phyloP scores from a whole-genome alignment of 257 asterid genomes.

The Solanum appendiculatum region DNA sequence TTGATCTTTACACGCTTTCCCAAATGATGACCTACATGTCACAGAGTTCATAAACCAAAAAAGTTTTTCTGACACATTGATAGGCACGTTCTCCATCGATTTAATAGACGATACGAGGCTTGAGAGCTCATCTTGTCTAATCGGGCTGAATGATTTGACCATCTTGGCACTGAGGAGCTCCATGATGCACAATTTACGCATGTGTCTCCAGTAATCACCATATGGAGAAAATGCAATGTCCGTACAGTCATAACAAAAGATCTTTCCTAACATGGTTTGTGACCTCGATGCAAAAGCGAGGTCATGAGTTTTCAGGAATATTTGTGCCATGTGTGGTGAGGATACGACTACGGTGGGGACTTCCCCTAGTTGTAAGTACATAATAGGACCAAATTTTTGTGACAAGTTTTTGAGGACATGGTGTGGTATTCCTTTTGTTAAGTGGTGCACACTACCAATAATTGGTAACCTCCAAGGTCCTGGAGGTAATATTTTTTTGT shows the following conservation, averaged over 20 bases:
- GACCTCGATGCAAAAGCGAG: conserved; percentile 12
- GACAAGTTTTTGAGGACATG: conserved; percentile 6
- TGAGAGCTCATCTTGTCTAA: background rate
- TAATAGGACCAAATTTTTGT: conserved; percentile 6
- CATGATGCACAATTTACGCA: conserved; percentile 1
- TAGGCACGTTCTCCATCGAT: background rate
- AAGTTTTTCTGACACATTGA: background rate
- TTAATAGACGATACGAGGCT: background rate
- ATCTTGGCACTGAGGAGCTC: conserved; percentile 2
- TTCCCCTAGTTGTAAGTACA: conserved; percentile 17
- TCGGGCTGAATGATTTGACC: background rate
- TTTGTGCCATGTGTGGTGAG: background rate
- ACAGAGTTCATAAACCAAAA: background rate
- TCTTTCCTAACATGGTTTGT: background rate
- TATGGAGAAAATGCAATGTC: background rate
- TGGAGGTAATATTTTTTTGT: background rate
- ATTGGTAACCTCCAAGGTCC: conserved; percentile 12
- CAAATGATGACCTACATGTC: background rate
- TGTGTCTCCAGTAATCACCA: conserved; percentile 2
- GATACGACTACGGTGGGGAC: background rate
- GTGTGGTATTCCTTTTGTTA: conserved; percentile 2
- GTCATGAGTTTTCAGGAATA: conserved; percentile 10
- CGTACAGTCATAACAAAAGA: background rate
- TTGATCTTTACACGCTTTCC: background rate
- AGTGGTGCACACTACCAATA: conserved; percentile 13